Evolutionary conservation across 2,329 filamentous ascomycete genomes (phyloP), one percentile per base, ranked within the genome.

Genomic region (Clathrospora elynae): DNA sequence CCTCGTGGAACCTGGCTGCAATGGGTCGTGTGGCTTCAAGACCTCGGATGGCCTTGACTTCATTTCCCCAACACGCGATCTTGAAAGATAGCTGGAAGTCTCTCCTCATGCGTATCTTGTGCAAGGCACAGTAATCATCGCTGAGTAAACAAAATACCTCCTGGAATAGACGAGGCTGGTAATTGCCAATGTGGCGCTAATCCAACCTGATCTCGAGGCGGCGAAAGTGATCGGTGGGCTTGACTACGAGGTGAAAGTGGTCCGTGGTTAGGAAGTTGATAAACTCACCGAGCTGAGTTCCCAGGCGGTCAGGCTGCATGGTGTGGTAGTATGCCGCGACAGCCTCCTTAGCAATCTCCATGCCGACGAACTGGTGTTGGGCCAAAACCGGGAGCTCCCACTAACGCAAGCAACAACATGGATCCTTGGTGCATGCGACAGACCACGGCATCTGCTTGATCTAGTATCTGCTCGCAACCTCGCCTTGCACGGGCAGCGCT

Each of bases 241-340:
- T 20, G 9, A 41, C 13, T 8, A 16, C 23, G 8, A 35, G 17
- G 29, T 41, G 38, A 10, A 41, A 34, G 30, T 41, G 38, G 12
- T 41, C 38, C 4, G 22, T 35, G 6, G 7, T 12, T 7, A 41
- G 23, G n/a, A 25, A 32, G 19, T 32, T 22, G 7, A 3, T 18
- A 6, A 32, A 18, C 2, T 18, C 5, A 11, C 17, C 13, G 14
- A 32, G 19, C 22, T 13, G 8, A 29, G 6, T 3, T 29, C 24
- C 2, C 5, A 26, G 10, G 10, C 13, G n/a, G 10, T 28, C 26
- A 18, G 6, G 5, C 10, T 12, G 16, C 4, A 25, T 25, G 11
- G 20, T 12, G 4, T 28, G 26, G 19, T 39, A 39, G 19, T 39
- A 32, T 22, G 36, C 12, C 10, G 26, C 19, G 6, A 20, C 26